Conservation (phyloP, 2,329 filamentous ascomycete species). For the Xylogone sp. region DNA sequence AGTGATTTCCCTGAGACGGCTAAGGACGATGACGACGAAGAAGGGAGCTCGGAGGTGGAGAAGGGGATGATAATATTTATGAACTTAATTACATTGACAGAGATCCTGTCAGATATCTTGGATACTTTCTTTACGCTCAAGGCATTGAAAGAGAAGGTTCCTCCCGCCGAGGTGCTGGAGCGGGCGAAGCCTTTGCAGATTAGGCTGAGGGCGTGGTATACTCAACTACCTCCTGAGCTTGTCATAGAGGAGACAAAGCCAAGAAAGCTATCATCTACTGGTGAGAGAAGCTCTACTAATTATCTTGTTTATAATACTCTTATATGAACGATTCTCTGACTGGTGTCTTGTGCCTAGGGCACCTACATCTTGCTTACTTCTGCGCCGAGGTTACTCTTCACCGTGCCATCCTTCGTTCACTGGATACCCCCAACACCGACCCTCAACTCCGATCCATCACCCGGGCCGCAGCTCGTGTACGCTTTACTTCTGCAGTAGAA, state of each 20-base stretch:
- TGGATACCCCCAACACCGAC: conserved; percentile 26
- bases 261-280: conserved; percentile 35
- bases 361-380: conserved; percentile 47
- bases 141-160: conserved; percentile 2
- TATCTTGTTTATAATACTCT: no score
- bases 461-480: conserved; percentile 32
- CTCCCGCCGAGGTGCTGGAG: conserved; percentile 33
- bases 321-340: no score
- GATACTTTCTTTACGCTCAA: conserved; percentile 41
- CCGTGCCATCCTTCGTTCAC: conserved; percentile 42
- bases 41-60: conserved; percentile 38
- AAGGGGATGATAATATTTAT: conserved; percentile 45
- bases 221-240: conserved; percentile 37
- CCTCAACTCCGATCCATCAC: conserved; percentile 15
- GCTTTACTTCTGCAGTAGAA: conserved; percentile 35
- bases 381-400: conserved; percentile 48
- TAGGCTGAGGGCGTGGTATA: conserved; percentile 43
- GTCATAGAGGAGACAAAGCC: conserved; percentile 39
- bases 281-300: conserved; percentile 5
- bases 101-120: conserved; percentile 48
- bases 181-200: conserved; percentile 45
- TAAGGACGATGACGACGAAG: conserved; percentile 22
- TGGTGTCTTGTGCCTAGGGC: conserved; percentile 27
- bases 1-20: conserved; percentile 38
- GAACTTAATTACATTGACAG: conserved; percentile 45